Evolutionary conservation across 495 filamentous ascomycete species (phyloP), one percentile per base, ranked within the genome.

Genomic region (Neurospora sp.): DNA sequence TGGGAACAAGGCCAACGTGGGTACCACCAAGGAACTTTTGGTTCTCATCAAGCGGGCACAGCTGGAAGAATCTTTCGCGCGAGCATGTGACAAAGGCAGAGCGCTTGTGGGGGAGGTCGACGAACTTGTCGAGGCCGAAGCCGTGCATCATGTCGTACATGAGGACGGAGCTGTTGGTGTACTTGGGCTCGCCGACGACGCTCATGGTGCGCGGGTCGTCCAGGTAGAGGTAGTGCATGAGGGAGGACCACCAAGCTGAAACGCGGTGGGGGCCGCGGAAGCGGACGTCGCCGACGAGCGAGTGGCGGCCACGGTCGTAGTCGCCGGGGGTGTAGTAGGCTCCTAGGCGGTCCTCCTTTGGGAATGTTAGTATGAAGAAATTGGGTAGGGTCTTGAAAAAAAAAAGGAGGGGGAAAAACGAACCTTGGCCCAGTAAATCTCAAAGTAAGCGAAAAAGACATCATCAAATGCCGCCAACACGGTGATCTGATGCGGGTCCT

Each of bases 381-480:
- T 41, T 31, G 1, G 11, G 71, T n/a, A 6, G 39, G 11, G 39
- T 3, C 35, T 35, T 11, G 0, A 4, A 11, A 16, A 18, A 18
- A 37, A 69, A 72, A 23, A 62, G 69, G 9, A 41, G 70, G 37
- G 62, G 8, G 5, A 44, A 48, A 5, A 6, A 72, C 76, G 41
- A 82, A 90, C 89, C 86, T 91, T 90, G 20, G 86, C 88, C 90
- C 90, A 92, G 78, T 92, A 92, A 3, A 91, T 81, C 80, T 92
- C 90, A 76, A 89, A 92, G 74, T 92, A 92, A 0, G 90, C 88
- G 78, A 92, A 92, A 8, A 79, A 82, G 39, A 80, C 83, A 23
- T 89, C 88, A 38, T 91, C 84, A 72, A 91, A 92, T 1, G 85
- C 81, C 0, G 87, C 90, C 74, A 92, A 84, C 72, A 92, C 78